These are phyloP conservation scores for Rhodotorula sp. DNA, from an alignment of 1,284 basidiomycete genomes.

Conservation along the genomic window DNA sequence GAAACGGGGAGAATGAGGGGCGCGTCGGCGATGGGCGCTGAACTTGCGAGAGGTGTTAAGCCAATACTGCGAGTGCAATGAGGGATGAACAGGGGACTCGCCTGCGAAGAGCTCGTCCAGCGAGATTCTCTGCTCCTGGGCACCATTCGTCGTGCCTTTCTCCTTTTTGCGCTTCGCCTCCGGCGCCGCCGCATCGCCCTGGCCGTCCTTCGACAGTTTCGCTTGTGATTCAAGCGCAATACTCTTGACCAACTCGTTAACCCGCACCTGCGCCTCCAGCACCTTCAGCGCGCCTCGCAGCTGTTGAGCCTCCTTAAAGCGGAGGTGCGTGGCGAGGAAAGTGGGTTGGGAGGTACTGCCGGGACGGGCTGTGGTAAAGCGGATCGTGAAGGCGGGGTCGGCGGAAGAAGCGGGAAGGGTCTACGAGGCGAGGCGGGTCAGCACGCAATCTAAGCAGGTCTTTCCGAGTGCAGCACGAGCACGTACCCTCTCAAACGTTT, in stretches of 20 bases:
- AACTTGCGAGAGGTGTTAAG: background rate
- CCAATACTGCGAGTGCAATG: background rate
- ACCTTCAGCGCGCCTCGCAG: background rate
- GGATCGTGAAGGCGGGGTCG: background rate
- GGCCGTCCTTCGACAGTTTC: background rate
- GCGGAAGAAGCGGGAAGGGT: background rate
- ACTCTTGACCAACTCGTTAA: slow-evolving; percentile 11
- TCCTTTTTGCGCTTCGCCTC: background rate
- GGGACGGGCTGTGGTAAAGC: background rate
- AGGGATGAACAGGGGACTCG: background rate
- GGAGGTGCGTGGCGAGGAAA: slow-evolving; percentile 9
- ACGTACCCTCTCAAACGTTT: no score
- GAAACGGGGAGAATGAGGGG: slow-evolving; percentile 2
- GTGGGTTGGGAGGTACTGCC: background rate
- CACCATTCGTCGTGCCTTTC: background rate
- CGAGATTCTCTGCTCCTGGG: background rate
- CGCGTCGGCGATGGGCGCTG: background rate
- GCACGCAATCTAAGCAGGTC: no score
- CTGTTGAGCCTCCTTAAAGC: background rate
- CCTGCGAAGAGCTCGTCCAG: slow-evolving; percentile 11
- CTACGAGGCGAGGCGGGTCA: background rate
- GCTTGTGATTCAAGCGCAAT: background rate
- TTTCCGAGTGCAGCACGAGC: no score
- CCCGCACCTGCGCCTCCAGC: background rate
- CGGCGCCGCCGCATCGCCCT: background rate